Evolutionary conservation across 768 basidiomycete species (phyloP).

Genomic region (Auriscalpium vulgare): DNA sequence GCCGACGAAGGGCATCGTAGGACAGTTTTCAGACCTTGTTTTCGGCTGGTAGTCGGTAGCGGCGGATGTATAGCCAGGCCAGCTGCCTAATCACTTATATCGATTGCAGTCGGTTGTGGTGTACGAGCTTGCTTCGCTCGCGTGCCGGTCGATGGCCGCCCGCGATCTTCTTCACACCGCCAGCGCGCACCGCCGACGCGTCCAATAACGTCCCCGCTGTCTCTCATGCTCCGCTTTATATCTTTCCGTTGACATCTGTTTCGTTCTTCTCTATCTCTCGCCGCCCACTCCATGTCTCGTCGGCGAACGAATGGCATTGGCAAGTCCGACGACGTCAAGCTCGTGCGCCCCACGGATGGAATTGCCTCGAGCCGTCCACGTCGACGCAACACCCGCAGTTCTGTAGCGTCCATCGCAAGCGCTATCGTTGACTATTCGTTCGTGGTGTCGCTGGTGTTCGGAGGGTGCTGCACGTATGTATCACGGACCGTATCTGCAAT

Average conservation of each 20-base stretch:
- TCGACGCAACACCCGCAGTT: not conserved
- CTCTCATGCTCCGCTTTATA: too few species aligned
- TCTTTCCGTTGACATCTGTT: too few species aligned
- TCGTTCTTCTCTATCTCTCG: not conserved
- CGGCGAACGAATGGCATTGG: not conserved
- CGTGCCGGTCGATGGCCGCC: too few species aligned
- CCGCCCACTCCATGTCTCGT: slow-evolving; percentile 6
- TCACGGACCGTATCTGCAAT: not conserved
- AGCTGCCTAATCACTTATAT: not conserved
- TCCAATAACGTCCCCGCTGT: not conserved
- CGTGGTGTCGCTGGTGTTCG: slow-evolving; percentile 58
- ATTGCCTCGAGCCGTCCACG: not conserved
- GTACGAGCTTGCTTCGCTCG: too few species aligned
- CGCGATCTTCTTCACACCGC: not conserved
- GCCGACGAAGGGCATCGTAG: slow-evolving; percentile 52
- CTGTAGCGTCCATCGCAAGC: slow-evolving; percentile 11
- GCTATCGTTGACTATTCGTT: slow-evolving; percentile 29
- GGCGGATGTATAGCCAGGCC: not conserved
- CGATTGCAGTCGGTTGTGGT: not conserved
- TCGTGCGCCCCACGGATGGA: too few species aligned
- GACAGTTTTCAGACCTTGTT: slow-evolving; percentile 72
- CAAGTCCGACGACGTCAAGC: too few species aligned
- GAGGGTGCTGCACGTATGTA: slow-evolving; percentile 77
- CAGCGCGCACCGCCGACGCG: not conserved
- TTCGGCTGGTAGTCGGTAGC: slow-evolving; percentile 59